Base-by-base conservation (phyloP, 208 protist genomes). In the Phytomonas francai region DNA sequence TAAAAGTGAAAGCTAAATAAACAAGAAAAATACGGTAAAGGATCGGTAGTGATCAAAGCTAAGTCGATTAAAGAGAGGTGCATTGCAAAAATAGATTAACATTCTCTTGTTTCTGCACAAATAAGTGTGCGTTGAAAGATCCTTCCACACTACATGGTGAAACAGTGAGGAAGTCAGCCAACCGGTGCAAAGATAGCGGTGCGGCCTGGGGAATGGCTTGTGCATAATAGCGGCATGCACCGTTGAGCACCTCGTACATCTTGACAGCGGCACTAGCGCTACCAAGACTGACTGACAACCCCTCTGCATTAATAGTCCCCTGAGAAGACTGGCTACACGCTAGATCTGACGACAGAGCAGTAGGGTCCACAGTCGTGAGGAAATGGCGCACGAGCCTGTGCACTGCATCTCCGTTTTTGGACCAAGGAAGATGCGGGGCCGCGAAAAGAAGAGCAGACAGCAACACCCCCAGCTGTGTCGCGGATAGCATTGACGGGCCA, bases 1-100 rank as follows among this genome's bases (percentile, higher is more conserved):
- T 31, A 31, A 42, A 56, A 68, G 33, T 42, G n/a, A 30, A 57
- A 28, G 34, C n/a, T 16, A 63, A 59, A n/a, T 57, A 62, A 59
- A 4, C 0, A 54, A 63, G 49, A 60, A 39, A 25, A 63, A 36
- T 25, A 54, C 16, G 45, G 5, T 54, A 25, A 22, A 51, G 16
- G 2, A 51, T 3, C 16, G 4, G 42, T 19, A 51, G 16, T 51
- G 7, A 11, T 3, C 3, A 22, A 51, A 51, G 22, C 11, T 8
- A 54, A 62, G 9, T 14, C n/a, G 3, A 36, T 25, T 62, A 32
- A 39, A 62, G 31, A 32, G 45, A 25, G 19, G 22, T 25, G 8
- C 25, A 22, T 25, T 54, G 3, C 22, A 22, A 19, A 54, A 54
- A 54, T 22, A 54, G 16, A 54, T 54, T 22, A 54, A 54, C 19